phyloP scores from a whole-genome alignment of 129 eudicot species.

The Scalesia atractyloides region DNA sequence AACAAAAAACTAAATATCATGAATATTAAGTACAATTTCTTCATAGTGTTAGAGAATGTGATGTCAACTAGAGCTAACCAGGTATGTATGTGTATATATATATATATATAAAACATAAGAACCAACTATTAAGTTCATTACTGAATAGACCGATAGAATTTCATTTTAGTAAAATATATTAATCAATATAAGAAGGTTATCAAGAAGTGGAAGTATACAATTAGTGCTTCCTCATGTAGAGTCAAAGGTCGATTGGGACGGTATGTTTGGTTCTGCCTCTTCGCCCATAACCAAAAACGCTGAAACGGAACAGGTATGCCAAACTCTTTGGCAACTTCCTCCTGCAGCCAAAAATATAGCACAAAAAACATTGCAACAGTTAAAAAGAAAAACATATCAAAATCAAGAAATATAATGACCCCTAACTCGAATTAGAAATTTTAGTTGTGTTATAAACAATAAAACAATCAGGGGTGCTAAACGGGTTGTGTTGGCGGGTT shows the following conservation, averaged over 20 bases:
- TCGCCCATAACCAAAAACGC: constrained; percentile 96
- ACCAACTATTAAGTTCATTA: constrained; percentile 21
- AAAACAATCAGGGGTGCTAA: background rate
- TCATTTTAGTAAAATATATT: background rate
- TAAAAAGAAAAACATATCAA: background rate
- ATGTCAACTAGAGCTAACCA: constrained; percentile 8
- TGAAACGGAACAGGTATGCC: constrained; percentile 87
- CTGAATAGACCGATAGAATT: background rate
- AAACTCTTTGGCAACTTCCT: constrained; percentile 94
- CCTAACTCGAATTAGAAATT: background rate
- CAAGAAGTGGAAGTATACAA: constrained; percentile 46
- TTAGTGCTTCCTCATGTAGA: constrained; percentile 73
- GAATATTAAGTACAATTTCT: background rate
- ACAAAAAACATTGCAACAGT: background rate
- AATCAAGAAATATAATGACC: constrained; percentile 6
- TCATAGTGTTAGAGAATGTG: background rate
- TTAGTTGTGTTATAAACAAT: background rate
- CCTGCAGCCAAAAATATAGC: constrained; percentile 50
- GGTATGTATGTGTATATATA: constrained; percentile 5
- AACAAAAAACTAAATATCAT: background rate
- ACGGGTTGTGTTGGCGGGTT: no score
- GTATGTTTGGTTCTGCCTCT: constrained; percentile 87
- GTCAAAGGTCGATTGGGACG: constrained; percentile 97
- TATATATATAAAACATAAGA: no score
- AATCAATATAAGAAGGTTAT: background rate